These are phyloP conservation scores for Solanum paucissectum DNA, from an alignment of 257 asterid species.

Conservation along the genomic window DNA sequence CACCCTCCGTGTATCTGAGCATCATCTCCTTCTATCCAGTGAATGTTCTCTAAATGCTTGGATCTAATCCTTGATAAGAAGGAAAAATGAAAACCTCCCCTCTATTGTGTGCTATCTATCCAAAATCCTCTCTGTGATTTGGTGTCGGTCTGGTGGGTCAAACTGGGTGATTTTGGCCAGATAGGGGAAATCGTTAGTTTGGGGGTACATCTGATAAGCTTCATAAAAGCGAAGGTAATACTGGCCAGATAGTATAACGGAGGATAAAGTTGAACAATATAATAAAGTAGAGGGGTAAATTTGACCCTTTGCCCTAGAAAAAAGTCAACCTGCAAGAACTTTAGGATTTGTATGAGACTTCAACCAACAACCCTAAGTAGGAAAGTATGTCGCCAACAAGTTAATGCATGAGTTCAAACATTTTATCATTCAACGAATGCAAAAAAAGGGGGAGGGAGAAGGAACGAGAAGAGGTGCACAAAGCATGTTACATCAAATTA, in stretches of 20 bases:
- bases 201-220: background rate
- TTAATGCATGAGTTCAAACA: background rate
- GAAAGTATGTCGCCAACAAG: background rate
- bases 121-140: background rate
- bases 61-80: background rate
- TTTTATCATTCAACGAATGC: background rate
- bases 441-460: background rate
- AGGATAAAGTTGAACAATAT: background rate
- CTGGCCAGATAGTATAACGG: background rate
- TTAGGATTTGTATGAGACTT: background rate
- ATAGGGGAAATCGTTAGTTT: background rate
- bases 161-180: background rate
- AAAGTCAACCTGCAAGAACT: background rate
- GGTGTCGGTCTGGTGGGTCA: background rate
- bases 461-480: background rate
- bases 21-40: background rate
- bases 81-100: background rate
- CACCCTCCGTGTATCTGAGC: background rate
- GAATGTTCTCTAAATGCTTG: background rate
- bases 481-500: background rate
- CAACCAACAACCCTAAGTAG: background rate
- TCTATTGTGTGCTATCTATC: background rate
- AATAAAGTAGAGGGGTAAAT: background rate
- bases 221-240: background rate
- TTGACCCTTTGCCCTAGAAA: background rate